A percentile compares a stretch with the other conserved stretches of the same genome.
These are phyloP conservation scores for Onygenales sp. DNA, from an alignment of 2,329 filamentous ascomycete genomes.

Conservation along the genomic window DNA sequence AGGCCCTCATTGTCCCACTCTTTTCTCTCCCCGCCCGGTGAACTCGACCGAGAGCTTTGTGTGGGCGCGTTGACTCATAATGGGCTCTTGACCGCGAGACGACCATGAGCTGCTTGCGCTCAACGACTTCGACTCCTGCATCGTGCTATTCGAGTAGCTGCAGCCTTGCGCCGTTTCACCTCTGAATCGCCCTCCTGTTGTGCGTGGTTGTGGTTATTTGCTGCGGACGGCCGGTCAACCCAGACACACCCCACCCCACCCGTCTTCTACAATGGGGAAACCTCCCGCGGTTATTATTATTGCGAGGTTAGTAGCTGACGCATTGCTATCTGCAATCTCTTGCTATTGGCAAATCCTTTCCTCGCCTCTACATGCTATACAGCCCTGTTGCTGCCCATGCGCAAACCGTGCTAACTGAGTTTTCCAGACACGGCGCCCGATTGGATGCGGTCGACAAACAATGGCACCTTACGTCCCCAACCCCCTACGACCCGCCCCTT, in stretches of 20 bases:
- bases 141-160: neutral
- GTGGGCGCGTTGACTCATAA: neutral
- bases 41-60: neutral
- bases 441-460: slow-evolving; percentile 90
- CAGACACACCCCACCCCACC: too few relatives aligned
- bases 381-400: neutral
- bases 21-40: neutral
- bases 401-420: neutral
- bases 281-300: slow-evolving; percentile 34
- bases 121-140: neutral
- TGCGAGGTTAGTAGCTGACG: slow-evolving; percentile 25
- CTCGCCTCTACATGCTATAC: neutral
- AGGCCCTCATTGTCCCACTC: neutral
- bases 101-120: slow-evolving; percentile 4
- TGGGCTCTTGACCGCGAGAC: neutral
- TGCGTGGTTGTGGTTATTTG: too few relatives aligned
- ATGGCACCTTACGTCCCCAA: slow-evolving; percentile 88
- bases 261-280: slow-evolving; percentile 21
- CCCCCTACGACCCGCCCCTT: slow-evolving; percentile 89
- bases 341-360: neutral
- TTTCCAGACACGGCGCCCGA: slow-evolving; percentile 70
- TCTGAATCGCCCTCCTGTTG: too few relatives aligned
- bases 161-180: neutral
- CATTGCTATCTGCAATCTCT: neutral
- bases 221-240: too few relatives aligned